These are phyloP conservation scores for Amauroascus niger DNA, from an alignment of 2,329 filamentous ascomycete genomes.

Conservation along the genomic window DNA sequence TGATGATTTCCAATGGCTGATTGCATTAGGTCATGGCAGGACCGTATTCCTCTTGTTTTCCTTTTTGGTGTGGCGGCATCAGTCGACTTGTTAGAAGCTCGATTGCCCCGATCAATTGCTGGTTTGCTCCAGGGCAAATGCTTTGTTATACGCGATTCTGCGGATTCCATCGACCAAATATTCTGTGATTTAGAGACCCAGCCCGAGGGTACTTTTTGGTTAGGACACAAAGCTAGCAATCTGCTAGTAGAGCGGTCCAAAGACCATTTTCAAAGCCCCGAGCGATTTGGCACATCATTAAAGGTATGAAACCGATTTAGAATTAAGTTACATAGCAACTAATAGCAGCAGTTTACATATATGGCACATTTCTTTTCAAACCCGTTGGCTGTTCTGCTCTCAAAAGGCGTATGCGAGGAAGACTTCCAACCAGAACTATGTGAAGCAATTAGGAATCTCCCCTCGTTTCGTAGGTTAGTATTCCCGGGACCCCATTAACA, in stretches of 20 bases:
- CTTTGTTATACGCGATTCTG: conserved; percentile 45
- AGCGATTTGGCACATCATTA: conserved; percentile 45
- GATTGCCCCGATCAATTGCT: conserved; percentile 46
- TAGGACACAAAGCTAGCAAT: conserved; percentile 46
- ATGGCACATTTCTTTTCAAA: conserved; percentile 58
- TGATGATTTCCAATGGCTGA: conserved; percentile 19
- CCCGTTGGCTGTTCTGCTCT: conserved; percentile 45
- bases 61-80: conserved; percentile 55
- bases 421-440: conserved; percentile 37
- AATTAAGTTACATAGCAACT: background rate
- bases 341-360: conserved; percentile 44
- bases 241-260: conserved; percentile 47
- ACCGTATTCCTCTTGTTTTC: conserved; percentile 51
- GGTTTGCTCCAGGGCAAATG: conserved; percentile 45
- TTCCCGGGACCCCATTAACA: background rate
- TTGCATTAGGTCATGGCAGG: conserved; percentile 44
- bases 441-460: conserved; percentile 47
- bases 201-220: conserved; percentile 35
- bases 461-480: conserved; percentile 45
- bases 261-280: conserved; percentile 51
- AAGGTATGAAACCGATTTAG: conserved; percentile 31
- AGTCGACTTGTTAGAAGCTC: conserved; percentile 50
- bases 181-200: conserved; percentile 32
- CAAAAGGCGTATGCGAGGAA: conserved; percentile 19
- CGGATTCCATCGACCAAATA: conserved; percentile 38